phyloP scores from a whole-genome alignment of 805 yeast genomes.

The Suhomyces faveliae region DNA sequence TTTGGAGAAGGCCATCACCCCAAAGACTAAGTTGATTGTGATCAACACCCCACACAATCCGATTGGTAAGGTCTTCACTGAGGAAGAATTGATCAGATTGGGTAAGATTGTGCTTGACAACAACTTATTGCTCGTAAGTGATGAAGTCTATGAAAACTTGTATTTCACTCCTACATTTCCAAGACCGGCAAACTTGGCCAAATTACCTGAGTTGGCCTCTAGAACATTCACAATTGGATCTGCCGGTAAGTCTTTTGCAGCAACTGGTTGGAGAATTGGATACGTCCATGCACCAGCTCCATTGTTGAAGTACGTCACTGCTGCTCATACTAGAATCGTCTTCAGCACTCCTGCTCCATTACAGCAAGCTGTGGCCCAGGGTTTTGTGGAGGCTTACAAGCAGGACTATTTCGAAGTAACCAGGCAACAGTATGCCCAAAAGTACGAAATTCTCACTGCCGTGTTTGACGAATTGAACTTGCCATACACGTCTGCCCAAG shows the following conservation, averaged over 20 bases:
- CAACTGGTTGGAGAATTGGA: constrained; percentile 98
- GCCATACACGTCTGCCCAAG: constrained; percentile 89
- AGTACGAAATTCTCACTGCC: constrained; percentile 68
- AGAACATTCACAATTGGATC: constrained; percentile 91
- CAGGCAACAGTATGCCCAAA: constrained; percentile 62
- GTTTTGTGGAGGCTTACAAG: constrained; percentile 59
- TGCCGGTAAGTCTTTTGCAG: constrained; percentile 98
- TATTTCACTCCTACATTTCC: constrained; percentile 69
- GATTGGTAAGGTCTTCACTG: constrained; percentile 83
- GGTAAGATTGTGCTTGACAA: constrained; percentile 84
- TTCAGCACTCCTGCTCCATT: constrained; percentile 88
- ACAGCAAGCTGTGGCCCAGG: constrained; percentile 87
- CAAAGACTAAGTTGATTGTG: constrained; percentile 80
- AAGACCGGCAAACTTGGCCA: constrained; percentile 73
- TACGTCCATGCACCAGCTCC: constrained; percentile 91
- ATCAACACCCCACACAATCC: constrained; percentile 97
- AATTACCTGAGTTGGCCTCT: constrained; percentile 67
- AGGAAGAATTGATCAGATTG: constrained; percentile 67
- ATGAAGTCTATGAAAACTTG: constrained; percentile 93
- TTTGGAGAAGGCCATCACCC: constrained; percentile 66
- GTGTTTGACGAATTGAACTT: constrained; percentile 84
- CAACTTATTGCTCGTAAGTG: constrained; percentile 79
- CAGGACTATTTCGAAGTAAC: constrained; percentile 70
- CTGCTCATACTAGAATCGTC: constrained; percentile 93
- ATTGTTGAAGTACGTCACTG: constrained; percentile 72